These are phyloP conservation scores for Lasiodiplodia theobromae DNA, from an alignment of 2,329 filamentous ascomycete species.

Conservation along the genomic window DNA sequence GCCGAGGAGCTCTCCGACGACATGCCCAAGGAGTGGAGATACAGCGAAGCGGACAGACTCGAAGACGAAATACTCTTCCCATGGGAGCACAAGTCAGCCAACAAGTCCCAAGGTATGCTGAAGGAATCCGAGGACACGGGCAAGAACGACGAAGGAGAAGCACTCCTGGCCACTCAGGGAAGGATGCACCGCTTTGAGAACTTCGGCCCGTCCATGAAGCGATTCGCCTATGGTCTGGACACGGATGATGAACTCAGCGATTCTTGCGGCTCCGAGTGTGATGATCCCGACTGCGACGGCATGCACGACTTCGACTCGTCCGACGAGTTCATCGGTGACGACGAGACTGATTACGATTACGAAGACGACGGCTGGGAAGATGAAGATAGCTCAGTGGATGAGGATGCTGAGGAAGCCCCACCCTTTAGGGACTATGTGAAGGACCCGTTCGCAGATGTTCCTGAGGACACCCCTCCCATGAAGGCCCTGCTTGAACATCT, in stretches of 20 bases:
- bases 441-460: neutral
- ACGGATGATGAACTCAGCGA: conserved; percentile 40
- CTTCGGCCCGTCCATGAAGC: conserved; percentile 30
- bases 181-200: conserved; percentile 32
- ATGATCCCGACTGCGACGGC: neutral
- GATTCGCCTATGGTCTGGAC: conserved; percentile 36
- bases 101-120: neutral
- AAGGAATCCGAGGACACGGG: neutral
- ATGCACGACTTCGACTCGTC: conserved; percentile 5
- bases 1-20: conserved; percentile 34
- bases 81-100: conserved; percentile 37
- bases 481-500: neutral
- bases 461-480: neutral
- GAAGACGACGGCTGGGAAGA: neutral
- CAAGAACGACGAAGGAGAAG: neutral
- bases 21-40: conserved; percentile 39
- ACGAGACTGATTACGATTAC: conserved; percentile 26
- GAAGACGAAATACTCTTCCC: conserved; percentile 54
- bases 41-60: conserved; percentile 50
- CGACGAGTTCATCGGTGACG: conserved; percentile 29
- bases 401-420: neutral
- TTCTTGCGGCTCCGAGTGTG: conserved; percentile 4
- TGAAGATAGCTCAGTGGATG: conserved; percentile 3
- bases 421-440: neutral
- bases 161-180: conserved; percentile 6